A percentile compares a stretch with the other conserved stretches of the same genome.
Conservation (phyloP, 768 basidiomycete genomes). For the Hemileccinum rubropunctum region DNA sequence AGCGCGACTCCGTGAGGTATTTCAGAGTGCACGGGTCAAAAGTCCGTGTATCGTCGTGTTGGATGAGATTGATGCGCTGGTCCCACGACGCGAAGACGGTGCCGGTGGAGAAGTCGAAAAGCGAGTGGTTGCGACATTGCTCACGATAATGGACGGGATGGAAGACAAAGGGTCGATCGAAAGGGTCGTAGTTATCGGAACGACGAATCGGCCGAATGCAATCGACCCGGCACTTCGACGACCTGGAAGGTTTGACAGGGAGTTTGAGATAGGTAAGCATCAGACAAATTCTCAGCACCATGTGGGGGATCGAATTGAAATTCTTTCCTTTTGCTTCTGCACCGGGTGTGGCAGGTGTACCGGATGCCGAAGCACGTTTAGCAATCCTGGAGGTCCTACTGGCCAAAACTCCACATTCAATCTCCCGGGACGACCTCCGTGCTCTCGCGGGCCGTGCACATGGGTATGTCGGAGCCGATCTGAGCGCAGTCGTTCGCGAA, state of each 20-base stretch:
- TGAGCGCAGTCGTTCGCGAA: conserved; percentile 88
- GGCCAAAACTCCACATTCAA: conserved; percentile 71
- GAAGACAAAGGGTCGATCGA: conserved; percentile 43
- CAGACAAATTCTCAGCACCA: neutral
- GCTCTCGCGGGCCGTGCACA: conserved; percentile 77
- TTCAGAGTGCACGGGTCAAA: conserved; percentile 74
- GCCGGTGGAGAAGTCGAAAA: conserved; percentile 95
- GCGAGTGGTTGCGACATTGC: conserved; percentile 89
- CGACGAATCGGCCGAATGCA: conserved; percentile 93
- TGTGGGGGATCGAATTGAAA: neutral
- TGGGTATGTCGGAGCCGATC: conserved; percentile 96
- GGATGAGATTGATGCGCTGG: conserved; percentile 95
- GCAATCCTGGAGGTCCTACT: conserved; percentile 88
- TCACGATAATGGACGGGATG: conserved; percentile 95
- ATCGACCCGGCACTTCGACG: conserved; percentile 90
- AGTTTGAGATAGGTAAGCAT: conserved; percentile 85
- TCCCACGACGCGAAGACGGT: conserved; percentile 84
- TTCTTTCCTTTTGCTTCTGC: neutral
- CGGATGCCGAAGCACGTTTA: conserved; percentile 79
- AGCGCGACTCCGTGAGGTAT: conserved; percentile 83
- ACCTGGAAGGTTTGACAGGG: conserved; percentile 90
- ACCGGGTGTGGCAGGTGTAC: conserved; percentile 67
- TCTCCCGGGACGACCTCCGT: conserved; percentile 59
- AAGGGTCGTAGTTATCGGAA: conserved; percentile 91
- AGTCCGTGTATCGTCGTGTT: conserved; percentile 92